Evolutionary conservation across 1,284 basidiomycete genomes (phyloP), one percentile per base, ranked within the genome.

Genomic region (Sphaerobolus stellatus): DNA sequence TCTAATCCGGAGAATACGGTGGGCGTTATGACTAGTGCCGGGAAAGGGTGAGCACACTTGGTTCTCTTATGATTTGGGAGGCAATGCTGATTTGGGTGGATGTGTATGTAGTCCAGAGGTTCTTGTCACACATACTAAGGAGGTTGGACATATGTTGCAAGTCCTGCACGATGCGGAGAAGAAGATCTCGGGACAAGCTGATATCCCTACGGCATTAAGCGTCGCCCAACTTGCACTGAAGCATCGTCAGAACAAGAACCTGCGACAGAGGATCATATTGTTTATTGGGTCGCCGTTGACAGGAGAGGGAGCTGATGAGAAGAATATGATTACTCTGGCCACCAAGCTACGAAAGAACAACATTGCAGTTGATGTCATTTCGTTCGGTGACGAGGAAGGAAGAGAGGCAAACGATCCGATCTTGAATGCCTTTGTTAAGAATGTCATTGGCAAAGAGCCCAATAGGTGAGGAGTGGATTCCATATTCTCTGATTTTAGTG

Each of bases 331-430:
- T 62, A 87, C 85, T 70, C 82, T 99, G 16, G 96, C 94, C 22
- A 98, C 96, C 79, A 96, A 94, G 71, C 79, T 99, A 62, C 97
- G 98, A 79, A 99, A 99, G 87, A 99, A 98, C 73, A 99, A 98
- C 65, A 94, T 99, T 38, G 91, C 94, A 1, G 83, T 99, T 13
- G 96, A 99, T 72, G 79, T 99, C 56, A 77, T 98, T 36, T 86
- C 83, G 16, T 98, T 87, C 62, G 84, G 88, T 0, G 84, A 86
- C 61, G 86, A 88, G 64, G 81, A 84, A 57, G 66, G 68, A 38
- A 79, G 79, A 25, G 84, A 81, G 57, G 71, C 64, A 46, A 72
- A 72, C 55, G 77, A 79, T 54, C 76, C 75, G 11, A 81, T 90
- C 54, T 76, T 94, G 48, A 80, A 77, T 65, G 78, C 84, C 3